Conservation (phyloP, 768 basidiomycete species). For the Boletus rubropictus region DNA sequence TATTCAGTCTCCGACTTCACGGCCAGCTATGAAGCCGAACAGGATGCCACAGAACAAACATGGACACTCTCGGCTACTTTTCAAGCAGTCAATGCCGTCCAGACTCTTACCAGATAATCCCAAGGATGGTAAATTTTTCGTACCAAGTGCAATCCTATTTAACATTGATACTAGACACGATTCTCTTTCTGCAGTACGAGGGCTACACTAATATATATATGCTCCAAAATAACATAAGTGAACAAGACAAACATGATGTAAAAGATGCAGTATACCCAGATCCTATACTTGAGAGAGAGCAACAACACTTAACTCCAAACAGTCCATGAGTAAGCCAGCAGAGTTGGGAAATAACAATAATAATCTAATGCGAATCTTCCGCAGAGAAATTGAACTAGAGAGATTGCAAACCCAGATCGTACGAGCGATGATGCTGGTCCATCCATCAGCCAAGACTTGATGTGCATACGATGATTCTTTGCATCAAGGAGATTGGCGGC, state of each 20-base stretch:
- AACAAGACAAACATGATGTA: slow-evolving; percentile 33
- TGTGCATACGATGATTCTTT: slow-evolving; percentile 1
- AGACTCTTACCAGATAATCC: too few relatives aligned
- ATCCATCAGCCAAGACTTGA: not conserved
- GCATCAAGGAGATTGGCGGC: slow-evolving; percentile 26
- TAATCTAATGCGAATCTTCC: slow-evolving; percentile 27
- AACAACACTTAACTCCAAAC: slow-evolving; percentile 27
- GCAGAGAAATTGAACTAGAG: slow-evolving; percentile 3
- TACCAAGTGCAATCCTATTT: too few relatives aligned
- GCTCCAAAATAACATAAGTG: slow-evolving; percentile 36
- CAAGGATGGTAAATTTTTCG: too few relatives aligned
- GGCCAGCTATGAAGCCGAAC: too few relatives aligned
- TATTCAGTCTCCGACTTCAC: too few relatives aligned
- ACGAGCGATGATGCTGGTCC: not conserved
- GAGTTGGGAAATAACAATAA: slow-evolving; percentile 28
- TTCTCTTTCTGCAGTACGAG: slow-evolving; percentile 10
- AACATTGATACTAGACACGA: slow-evolving; percentile 6
- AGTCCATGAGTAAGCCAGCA: slow-evolving; percentile 27
- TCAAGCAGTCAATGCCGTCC: too few relatives aligned
- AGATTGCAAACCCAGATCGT: not conserved
- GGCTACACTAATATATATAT: slow-evolving; percentile 29
- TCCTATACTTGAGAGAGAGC: slow-evolving; percentile 26
- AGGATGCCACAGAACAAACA: too few relatives aligned
- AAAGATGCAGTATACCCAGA: slow-evolving; percentile 31
- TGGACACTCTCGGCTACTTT: too few relatives aligned